Base-by-base conservation (phyloP, 2,329 filamentous ascomycete genomes). In the Monosporascus cannonballus region DNA sequence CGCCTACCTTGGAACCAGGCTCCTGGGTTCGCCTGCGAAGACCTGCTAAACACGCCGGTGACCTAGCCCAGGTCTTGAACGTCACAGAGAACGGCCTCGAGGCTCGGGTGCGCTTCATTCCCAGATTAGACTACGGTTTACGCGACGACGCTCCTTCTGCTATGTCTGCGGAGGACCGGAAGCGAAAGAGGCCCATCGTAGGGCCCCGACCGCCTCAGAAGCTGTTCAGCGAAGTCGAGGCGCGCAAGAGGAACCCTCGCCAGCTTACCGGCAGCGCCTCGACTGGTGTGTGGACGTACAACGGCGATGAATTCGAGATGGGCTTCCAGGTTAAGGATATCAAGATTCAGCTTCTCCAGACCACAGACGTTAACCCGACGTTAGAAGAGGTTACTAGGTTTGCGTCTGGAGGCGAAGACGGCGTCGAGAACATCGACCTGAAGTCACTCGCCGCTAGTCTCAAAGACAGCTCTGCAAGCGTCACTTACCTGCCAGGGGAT, bases 341-440 rank as follows among this genome's bases (percentile, higher is more conserved):
- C 75, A 95, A 93, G 70, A 87, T 96, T 54, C 90, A 93, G 64
- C 83, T 87, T 64, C 77, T 99, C 30, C 80, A 82, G n/a, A 87
- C 90, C 30, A 92, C 91, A 60, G 87, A 96, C 61, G 92, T 99
- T 52, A 95, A 95, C 67, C 94, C 94, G 0, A 90, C 87, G 1
- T 79, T 99, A 27, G 94, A 97, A 67, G 94, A 99, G 69, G 90
- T 97, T 47, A 96, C 92, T n/a, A 88, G 86, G 65, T 97, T 99
- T 68, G 89, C 92, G 17, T 86, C 89, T 27, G 89, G 89, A 9
- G 86, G 85, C 18, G 92, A 96, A 59, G 94, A 97, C 67, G 94
- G 94, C 18, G 92, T 90, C 0, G 91, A 96, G 63, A 96, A 95
- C 59, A 80, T 99, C 37, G 94, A 99, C 72, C 80, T 99, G 44